phyloP scores from a whole-genome alignment of 106 monocot genomes.

The Narthecium ossifragum region DNA sequence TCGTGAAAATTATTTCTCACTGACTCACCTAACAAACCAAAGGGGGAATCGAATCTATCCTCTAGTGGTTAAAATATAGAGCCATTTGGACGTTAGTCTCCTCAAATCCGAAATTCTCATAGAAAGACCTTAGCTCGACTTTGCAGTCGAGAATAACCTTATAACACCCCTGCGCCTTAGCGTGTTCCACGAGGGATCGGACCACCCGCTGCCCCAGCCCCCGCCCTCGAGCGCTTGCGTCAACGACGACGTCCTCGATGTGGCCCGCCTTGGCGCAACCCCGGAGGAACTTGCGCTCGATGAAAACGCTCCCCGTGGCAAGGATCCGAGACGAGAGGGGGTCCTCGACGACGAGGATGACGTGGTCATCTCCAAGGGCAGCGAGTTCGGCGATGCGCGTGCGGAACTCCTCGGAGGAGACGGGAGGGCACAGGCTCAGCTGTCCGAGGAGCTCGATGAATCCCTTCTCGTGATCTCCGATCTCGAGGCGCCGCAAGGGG shows the following conservation, averaged over 20 bases:
- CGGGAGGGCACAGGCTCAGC: slow-evolving; percentile 35
- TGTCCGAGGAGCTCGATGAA: slow-evolving; percentile 69
- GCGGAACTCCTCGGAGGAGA: slow-evolving; percentile 42
- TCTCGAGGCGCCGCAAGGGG: slow-evolving; percentile 54
- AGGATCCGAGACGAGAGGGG: slow-evolving; percentile 28
- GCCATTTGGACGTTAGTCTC: slow-evolving; percentile 95
- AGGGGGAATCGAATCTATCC: neutral
- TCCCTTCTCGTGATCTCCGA: slow-evolving; percentile 51
- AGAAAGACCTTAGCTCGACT: slow-evolving; percentile 45
- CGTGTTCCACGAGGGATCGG: slow-evolving; percentile 36
- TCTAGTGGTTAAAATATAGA: slow-evolving; percentile 37
- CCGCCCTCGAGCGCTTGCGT: slow-evolving; percentile 31
- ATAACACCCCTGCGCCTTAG: slow-evolving; percentile 59
- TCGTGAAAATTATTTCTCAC: neutral
- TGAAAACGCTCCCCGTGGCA: slow-evolving; percentile 69
- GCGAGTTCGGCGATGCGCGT: slow-evolving; percentile 55
- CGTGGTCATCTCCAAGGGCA: slow-evolving; percentile 53
- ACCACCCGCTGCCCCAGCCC: slow-evolving; percentile 54
- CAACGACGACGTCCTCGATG: slow-evolving; percentile 91
- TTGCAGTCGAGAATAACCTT: slow-evolving; percentile 93
- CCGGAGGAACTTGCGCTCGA: slow-evolving; percentile 76
- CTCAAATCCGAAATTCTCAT: slow-evolving; percentile 68
- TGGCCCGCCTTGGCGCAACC: slow-evolving; percentile 70
- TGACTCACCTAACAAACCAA: neutral
- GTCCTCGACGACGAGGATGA: slow-evolving; percentile 63